phyloP scores from a whole-genome alignment of 2,329 filamentous ascomycete species.

The Pezicula carpinea region DNA sequence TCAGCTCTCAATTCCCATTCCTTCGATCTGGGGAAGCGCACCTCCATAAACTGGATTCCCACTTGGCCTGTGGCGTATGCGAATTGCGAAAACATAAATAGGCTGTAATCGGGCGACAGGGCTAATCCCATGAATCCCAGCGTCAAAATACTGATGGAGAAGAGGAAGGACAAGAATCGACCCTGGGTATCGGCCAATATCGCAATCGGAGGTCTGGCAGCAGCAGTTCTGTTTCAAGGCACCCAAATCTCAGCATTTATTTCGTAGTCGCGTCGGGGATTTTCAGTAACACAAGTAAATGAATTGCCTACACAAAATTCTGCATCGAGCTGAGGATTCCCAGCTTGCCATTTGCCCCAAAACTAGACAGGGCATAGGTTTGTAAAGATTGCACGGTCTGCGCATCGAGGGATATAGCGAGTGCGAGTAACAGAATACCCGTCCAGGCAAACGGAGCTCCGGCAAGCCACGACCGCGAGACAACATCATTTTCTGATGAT shows the following conservation, averaged over 20 bases:
- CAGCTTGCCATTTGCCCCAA: conserved; percentile 1
- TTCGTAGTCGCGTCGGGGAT: background rate
- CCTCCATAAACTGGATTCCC: conserved; percentile 3
- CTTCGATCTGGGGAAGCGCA: background rate
- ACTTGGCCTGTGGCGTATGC: conserved; percentile 1
- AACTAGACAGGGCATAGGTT: conserved; percentile 3
- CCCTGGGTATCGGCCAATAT: conserved; percentile 1
- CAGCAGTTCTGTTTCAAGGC: background rate
- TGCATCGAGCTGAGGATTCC: conserved; percentile 2
- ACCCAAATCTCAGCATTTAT: background rate
- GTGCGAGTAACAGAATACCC: conserved; percentile 1
- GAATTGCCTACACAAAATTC: conserved; percentile 2
- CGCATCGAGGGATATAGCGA: conserved; percentile 1
- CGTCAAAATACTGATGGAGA: background rate
- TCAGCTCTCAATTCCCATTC: background rate
- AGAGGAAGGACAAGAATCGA: background rate
- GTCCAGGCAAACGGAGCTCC: conserved; percentile 1
- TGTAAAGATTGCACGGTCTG: conserved; percentile 1
- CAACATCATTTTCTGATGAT: background rate
- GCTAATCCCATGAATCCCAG: conserved; percentile 1
- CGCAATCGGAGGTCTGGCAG: conserved; percentile 2
- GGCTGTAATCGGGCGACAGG: background rate
- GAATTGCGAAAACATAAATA: conserved; percentile 2
- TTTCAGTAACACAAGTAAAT: background rate
- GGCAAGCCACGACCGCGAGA: background rate